These are phyloP conservation scores for Hysterangium stoloniferum DNA, from an alignment of 768 basidiomycete species.

Conservation along the genomic window DNA sequence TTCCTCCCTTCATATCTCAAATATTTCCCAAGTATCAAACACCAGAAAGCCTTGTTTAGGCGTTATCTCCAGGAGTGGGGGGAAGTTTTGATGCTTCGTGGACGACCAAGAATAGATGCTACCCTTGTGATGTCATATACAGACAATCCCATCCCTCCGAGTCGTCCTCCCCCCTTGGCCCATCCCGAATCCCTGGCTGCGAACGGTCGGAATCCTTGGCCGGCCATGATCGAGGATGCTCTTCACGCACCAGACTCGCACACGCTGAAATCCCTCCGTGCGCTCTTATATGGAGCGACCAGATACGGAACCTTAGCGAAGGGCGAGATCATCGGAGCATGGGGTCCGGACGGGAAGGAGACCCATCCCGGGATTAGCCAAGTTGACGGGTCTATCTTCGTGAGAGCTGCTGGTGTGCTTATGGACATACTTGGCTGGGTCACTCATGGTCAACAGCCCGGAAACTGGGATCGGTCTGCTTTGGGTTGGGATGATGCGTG, in stretches of 20 bases:
- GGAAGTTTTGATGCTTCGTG: constrained; percentile 33
- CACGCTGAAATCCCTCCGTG: constrained; percentile 41
- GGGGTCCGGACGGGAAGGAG: constrained; percentile 33
- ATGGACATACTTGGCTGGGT: constrained; percentile 53
- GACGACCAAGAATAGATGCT: constrained; percentile 45
- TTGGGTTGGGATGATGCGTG: constrained; percentile 57
- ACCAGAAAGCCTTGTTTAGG: constrained; percentile 40
- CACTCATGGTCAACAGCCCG: constrained; percentile 38
- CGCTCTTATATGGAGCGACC: constrained; percentile 39
- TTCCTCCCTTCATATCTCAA: constrained; percentile 39
- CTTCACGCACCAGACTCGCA: constrained; percentile 47
- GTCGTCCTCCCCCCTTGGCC: constrained; percentile 3
- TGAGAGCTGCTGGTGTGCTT: constrained; percentile 47
- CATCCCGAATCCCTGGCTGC: constrained; percentile 17
- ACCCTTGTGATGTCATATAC: constrained; percentile 40
- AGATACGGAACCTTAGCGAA: constrained; percentile 36
- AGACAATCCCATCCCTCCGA: constrained; percentile 33
- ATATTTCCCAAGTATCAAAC: constrained; percentile 23
- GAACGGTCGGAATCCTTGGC: constrained; percentile 43
- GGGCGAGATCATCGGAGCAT: constrained; percentile 36
- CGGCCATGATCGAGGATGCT: constrained; percentile 34
- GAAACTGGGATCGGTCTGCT: constrained; percentile 48
- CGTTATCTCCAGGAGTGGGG: constrained; percentile 33
- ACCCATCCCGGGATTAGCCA: constrained; percentile 35
- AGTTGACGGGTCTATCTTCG: constrained; percentile 52